Evolutionary conservation across 1,284 basidiomycete genomes (phyloP), one percentile per base, ranked within the genome.

Genomic region (Porogramme epimiltina): DNA sequence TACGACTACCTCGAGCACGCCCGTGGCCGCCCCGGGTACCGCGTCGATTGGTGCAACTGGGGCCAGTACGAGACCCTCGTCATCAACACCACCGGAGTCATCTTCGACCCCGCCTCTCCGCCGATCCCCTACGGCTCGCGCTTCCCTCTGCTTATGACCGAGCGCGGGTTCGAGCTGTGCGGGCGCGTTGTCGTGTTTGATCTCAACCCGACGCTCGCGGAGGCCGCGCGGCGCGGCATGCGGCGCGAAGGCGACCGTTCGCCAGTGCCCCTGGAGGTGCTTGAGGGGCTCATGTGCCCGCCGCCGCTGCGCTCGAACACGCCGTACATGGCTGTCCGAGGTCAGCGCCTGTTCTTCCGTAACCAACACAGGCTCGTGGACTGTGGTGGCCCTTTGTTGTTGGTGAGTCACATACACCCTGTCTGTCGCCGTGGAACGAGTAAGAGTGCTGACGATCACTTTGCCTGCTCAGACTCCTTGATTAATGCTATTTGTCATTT

Each of bases 1-100:
- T 25, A 15, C 26, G 31, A 24, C 4, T 39, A 47, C 13, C 19
- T 51, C 24, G 16, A 36, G 10, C 33, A 19, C 23, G 45, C 41
- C 6, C 20, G 8, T 15, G 41, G 6, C 34, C 13, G 5, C 8
- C 34, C 34, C 34, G n/a, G n/a, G n/a, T n/a, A n/a, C 25, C 49
- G 39, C 20, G 22, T 47, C 13, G 46, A 37, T 41, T 52, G 51
- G 51, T 45, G 46, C 36, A 45, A 47, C 10, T 52, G 51, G 51
- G 51, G 45, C 26, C 41, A 22, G 20, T 9, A n/a, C 8, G 45
- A 41, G n/a, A 34, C 36, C 20, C 51, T 52, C 24, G 20, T 52
- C 16, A 36, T 52, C 33, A 38, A 47, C 42, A 38, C 42, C 18
- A 31, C 42, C 6, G 31, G 42, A 19, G 37, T 25, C n/a, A 22